Base-by-base conservation (phyloP, 306 rosid species). In the Ziziphus jujuba region DNA sequence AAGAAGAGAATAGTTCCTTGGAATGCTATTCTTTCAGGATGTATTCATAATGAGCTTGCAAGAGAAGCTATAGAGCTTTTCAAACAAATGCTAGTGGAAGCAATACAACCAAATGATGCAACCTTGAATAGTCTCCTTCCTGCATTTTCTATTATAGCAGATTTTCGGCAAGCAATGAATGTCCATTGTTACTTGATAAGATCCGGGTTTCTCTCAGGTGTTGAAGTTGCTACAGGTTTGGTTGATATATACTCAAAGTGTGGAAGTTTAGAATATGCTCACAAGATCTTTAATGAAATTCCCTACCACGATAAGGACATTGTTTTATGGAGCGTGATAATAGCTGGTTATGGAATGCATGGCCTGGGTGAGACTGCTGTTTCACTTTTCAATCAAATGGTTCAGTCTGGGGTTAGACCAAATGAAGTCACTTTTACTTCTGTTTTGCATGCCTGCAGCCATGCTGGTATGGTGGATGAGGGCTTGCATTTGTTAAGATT, bases 401-500 rank as follows among this genome's bases (percentile, higher is more conserved):
- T 91, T 60, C 90, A 76, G 31, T 85, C 89, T 61, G 90, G 96
- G 23, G 79, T 84, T 69, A 66, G 73, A 54, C 98, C 96, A 47
- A 92, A 87, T 33, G 84, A 89, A 52, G 78, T 87, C 69, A 89
- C 98, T 20, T 81, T 89, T 75, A 86, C 96, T 70, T 87, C 87
- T 45, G 91, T 84, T 73, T 72, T 92, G 58, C 91, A 89, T 48
- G 92, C 96, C 69, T 92, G 96, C 85, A 87, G 98, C 86, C 97
- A 89, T 77, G 83, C 89, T 0, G 96, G 98, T 43, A 51, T 92
- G 76, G 92, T 92, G 49, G 91, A 92, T 59, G 87, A 89, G 62
- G 98, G 95, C 71, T 79, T 89, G 83, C 65, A 69, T 54, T 73
- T 92, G 74, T 84, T 87, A 80, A 84, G 62, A 47, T 82, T 71